Percentiles rank a stretch among this genome's conserved stretches.
Evolutionary conservation across 176 grass and related monocot genomes (phyloP).

Genomic region (Puccinellia tenuiflora): DNA sequence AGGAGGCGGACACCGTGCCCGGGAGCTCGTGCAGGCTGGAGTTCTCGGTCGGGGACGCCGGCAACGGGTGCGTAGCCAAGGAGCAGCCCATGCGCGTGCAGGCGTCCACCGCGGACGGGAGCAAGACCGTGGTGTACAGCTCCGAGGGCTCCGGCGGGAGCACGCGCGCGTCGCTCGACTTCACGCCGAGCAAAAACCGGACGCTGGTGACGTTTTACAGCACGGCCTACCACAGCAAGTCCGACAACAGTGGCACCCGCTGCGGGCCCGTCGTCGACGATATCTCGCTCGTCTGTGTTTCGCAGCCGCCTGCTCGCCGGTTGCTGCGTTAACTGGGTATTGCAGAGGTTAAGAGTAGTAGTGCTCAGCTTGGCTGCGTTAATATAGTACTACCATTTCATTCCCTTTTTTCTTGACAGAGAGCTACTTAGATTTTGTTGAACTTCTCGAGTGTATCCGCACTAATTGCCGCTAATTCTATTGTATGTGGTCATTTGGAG

Average conservation of each 20-base stretch:
- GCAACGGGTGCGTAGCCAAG: conserved; percentile 10
- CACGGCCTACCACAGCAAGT: conserved; percentile 29
- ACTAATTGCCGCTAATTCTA: too few species aligned
- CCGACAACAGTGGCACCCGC: conserved; percentile 35
- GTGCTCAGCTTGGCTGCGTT: background rate
- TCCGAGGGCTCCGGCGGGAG: conserved; percentile 22
- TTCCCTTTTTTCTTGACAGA: too few species aligned
- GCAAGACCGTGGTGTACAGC: background rate
- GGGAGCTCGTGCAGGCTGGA: conserved; percentile 28
- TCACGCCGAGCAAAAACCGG: background rate
- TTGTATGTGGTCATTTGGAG: too few species aligned
- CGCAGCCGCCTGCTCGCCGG: background rate
- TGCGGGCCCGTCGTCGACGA: conserved; percentile 40
- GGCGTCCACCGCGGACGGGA: conserved; percentile 19
- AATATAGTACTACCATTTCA: too few species aligned
- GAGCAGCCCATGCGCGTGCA: conserved; percentile 23
- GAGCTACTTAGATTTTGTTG: too few species aligned
- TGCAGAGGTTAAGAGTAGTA: background rate
- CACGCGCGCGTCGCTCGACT: conserved; percentile 31
- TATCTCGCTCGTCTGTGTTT: conserved; percentile 13
- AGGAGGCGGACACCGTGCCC: conserved; percentile 30
- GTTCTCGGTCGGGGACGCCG: conserved; percentile 38
- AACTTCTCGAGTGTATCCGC: too few species aligned
- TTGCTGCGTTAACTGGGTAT: background rate
- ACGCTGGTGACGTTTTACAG: conserved; percentile 25